phyloP scores from a whole-genome alignment of 2,329 filamentous ascomycete genomes.

The Claviceps cyperi region DNA sequence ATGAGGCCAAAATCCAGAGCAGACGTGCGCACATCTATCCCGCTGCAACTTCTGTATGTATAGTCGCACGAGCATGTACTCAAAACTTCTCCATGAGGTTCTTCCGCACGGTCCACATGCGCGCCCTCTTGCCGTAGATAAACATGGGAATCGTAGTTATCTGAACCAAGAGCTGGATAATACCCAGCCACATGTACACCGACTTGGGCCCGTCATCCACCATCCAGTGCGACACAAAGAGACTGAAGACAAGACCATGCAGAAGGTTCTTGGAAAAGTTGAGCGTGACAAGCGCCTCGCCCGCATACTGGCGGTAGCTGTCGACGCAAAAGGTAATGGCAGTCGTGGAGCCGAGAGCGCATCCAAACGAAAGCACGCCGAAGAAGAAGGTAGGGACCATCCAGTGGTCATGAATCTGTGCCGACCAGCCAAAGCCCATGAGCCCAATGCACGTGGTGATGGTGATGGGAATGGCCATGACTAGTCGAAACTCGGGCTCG shows the following conservation, averaged over 20 bases:
- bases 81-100: constrained; percentile 69
- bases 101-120: constrained; percentile 87
- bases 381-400: constrained; percentile 92
- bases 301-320: constrained; percentile 83
- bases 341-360: constrained; percentile 77
- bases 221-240: constrained; percentile 83
- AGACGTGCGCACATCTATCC: no score
- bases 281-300: constrained; percentile 83
- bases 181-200: constrained; percentile 71
- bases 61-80: neutral
- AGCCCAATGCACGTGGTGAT: constrained; percentile 70
- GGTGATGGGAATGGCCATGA: constrained; percentile 73
- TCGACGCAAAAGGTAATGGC: constrained; percentile 91
- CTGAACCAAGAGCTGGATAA: constrained; percentile 69
- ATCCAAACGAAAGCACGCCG: constrained; percentile 82
- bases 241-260: constrained; percentile 74
- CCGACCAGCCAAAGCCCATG: constrained; percentile 96
- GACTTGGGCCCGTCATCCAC: constrained; percentile 56
- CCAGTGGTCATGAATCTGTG: constrained; percentile 59
- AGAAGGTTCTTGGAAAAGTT: constrained; percentile 93
- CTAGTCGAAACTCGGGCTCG: constrained; percentile 81
- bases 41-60: no score
- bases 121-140: constrained; percentile 75
- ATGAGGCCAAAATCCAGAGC: no score
- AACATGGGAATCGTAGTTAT: constrained; percentile 79